Conservation (phyloP, 805 yeast genomes). For the Lipomyces yamadae region DNA sequence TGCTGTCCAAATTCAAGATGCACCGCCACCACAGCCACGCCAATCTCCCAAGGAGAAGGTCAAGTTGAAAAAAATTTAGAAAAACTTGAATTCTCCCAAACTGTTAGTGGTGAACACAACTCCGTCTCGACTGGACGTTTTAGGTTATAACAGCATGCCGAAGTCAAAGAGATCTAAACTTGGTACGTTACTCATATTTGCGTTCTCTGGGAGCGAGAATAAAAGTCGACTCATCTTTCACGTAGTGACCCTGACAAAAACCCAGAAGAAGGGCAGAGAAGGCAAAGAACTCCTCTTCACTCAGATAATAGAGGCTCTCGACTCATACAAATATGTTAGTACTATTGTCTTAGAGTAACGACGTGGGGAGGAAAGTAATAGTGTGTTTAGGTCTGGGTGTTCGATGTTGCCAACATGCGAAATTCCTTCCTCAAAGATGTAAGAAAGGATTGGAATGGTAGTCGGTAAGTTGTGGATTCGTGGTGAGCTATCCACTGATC, state of each 20-base stretch:
- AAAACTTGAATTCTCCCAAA: constrained; percentile 17
- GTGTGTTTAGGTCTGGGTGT: constrained; percentile 62
- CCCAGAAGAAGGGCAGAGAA: constrained; percentile 93
- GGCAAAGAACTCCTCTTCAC: constrained; percentile 90
- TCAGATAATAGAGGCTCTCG: constrained; percentile 82
- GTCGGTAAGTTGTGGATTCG: constrained; percentile 48
- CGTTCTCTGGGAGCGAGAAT: not conserved
- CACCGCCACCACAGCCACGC: constrained; percentile 14
- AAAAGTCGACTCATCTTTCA: constrained; percentile 7
- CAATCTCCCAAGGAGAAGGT: not conserved
- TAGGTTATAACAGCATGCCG: constrained; percentile 65
- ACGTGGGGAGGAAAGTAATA: not conserved
- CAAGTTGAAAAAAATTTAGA: constrained; percentile 5
- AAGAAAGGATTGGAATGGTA: constrained; percentile 90
- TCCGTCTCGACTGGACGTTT: not conserved
- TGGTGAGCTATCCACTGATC: not conserved
- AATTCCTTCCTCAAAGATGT: constrained; percentile 94
- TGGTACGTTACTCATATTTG: constrained; percentile 40
- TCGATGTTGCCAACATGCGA: constrained; percentile 88
- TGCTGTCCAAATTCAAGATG: not conserved
- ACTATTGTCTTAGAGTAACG: not conserved
- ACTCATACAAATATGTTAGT: constrained; percentile 65
- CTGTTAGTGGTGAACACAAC: not conserved
- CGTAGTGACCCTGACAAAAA: constrained; percentile 84
- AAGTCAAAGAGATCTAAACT: constrained; percentile 96